Conservation (phyloP, 1,139 yeast species). For the Nakaseomyces delphensis region DNA sequence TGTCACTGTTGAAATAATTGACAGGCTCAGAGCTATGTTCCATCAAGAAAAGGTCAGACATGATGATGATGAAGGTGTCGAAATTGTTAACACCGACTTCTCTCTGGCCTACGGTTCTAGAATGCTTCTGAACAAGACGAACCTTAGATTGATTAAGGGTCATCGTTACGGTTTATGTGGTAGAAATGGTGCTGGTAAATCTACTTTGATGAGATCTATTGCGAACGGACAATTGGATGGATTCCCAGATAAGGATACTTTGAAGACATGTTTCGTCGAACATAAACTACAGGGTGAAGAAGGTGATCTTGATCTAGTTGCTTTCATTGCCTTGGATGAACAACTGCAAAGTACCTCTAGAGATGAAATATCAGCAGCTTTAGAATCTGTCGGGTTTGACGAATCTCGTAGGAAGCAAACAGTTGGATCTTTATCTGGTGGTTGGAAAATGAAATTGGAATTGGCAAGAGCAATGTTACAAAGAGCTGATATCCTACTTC, state of each 20-base stretch:
- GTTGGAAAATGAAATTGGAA: constrained; percentile 98
- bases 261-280: constrained; percentile 93
- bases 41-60: constrained; percentile 50
- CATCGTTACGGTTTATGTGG: constrained; percentile 98
- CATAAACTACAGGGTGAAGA: constrained; percentile 95
- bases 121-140: constrained; percentile 91
- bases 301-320: constrained; percentile 79
- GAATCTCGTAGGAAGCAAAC: constrained; percentile 81
- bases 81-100: constrained; percentile 87
- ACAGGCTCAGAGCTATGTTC: constrained; percentile 55
- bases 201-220: constrained; percentile 94
- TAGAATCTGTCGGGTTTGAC: constrained; percentile 81
- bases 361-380: constrained; percentile 66
- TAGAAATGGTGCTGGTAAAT: constrained; percentile 98
- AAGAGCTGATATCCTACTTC: constrained; percentile 88
- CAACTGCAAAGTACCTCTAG: constrained; percentile 55
- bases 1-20: constrained; percentile 40
- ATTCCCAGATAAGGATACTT: constrained; percentile 81
- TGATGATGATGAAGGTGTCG: constrained; percentile 64
- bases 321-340: constrained; percentile 86
- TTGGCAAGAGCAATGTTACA: constrained; percentile 96
- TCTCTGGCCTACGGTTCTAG: constrained; percentile 96
- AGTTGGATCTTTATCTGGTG: constrained; percentile 94
- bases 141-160: constrained; percentile 78
- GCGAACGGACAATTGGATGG: constrained; percentile 97